Base-by-base conservation (phyloP, 1,284 basidiomycete genomes). In the Fomitopsis betulina region DNA sequence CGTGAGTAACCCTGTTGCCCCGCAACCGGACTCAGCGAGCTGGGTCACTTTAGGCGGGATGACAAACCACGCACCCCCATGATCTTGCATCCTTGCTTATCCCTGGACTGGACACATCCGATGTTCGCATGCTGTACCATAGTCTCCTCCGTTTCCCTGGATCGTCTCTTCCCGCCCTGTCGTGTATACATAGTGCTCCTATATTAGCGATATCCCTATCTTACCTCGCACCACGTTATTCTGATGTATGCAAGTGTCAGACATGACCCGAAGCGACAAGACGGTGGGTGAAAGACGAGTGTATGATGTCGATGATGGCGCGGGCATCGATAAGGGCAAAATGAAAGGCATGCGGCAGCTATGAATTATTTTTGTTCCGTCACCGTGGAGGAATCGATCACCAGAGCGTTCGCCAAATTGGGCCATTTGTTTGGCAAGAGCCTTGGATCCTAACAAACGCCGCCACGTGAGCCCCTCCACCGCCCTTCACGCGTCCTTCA, bases 401-500 rank as follows among this genome's bases (percentile, higher is more conserved):
- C 49, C 13, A 51, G 49, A 51, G 49, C 49, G 49, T 32, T 37
- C 49, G 32, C 49, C 49, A 35, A 51, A 32, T 54, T 42, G 57
- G 39, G 56, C 4, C 54, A 33, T 37, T 60, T 65, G 55, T 65
- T 65, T 62, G 61, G 63, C 63, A 63, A 63, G 40, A 55, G 60
- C 60, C 49, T 65, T 55, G 23, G 62, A 63, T 60, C 56, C 57
- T 60, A 65, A 65, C 62, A 63, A 61, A 45, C 57, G 55, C 59
- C 53, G 51, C 38, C 58, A 52, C 61, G 49, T 57, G 57, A 57
- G 50, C 32, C 49, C 21, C 49, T 19, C 32, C 49, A 15, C 23
- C 15, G 21, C 27, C 42, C 25, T 55, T 55, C 56, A 47, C 56
- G 19, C 50, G 39, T 37, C 32, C n/a, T 53, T 43, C 39, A 45